A percentile compares a stretch with the other conserved stretches of the same genome.
Conservation (phyloP, 495 filamentous ascomycete genomes). For the Aspergillus nanangensis region DNA sequence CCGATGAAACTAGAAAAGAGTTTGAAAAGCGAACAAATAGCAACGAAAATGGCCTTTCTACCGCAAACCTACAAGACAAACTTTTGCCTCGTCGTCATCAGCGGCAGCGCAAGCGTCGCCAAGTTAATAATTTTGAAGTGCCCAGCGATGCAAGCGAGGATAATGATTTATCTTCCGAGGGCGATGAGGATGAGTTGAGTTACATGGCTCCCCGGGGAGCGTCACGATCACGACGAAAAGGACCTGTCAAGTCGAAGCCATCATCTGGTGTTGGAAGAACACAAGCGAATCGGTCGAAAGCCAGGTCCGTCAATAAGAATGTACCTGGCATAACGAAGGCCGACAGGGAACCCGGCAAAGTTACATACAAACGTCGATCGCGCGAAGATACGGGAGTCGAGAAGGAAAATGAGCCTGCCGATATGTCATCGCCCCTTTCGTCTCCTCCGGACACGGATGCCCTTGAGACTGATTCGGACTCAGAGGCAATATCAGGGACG, state of each 20-base stretch:
- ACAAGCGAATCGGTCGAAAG: constrained; percentile 7
- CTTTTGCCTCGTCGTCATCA: constrained; percentile 43
- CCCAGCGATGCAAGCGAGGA: constrained; percentile 32
- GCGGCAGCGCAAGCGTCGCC: constrained; percentile 18
- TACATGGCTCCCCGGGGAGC: constrained; percentile 24
- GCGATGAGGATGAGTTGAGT: constrained; percentile 39
- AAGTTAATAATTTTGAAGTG: constrained; percentile 14
- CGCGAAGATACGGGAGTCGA: constrained; percentile 15
- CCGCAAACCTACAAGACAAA: constrained; percentile 41
- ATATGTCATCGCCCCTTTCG: constrained; percentile 34
- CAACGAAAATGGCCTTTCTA: constrained; percentile 38
- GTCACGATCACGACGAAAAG: constrained; percentile 8
- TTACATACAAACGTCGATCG: too few relatives aligned
- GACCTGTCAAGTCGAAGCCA: constrained; percentile 14
- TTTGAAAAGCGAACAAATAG: constrained; percentile 13
- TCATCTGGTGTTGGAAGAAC: constrained; percentile 7
- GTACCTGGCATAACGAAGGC: too few relatives aligned
- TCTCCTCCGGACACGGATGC: constrained; percentile 33
- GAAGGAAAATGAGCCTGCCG: constrained; percentile 27
- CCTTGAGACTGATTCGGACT: constrained; percentile 22
- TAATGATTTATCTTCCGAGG: constrained; percentile 22
- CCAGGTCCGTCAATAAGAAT: not conserved
- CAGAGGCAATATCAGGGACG: constrained; percentile 9
- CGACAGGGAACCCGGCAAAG: too few relatives aligned
- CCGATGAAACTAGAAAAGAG: constrained; percentile 6